A percentile compares a stretch with the other conserved stretches of the same genome.
Evolutionary conservation across 2,329 filamentous ascomycete species (phyloP).

Genomic region (Incumbomyces delicatus): DNA sequence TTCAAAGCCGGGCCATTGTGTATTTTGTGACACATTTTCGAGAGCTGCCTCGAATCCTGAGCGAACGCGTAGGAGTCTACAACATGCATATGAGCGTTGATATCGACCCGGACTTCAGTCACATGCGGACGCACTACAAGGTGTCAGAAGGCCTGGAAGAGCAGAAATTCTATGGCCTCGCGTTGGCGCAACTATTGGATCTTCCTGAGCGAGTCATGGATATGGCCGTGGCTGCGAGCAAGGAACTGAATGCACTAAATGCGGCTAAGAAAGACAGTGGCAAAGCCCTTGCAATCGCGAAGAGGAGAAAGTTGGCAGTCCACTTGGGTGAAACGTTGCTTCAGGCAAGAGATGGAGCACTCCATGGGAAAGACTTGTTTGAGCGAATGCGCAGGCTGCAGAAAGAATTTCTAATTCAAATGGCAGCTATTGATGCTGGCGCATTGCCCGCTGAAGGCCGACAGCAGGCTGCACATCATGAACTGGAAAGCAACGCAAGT

Average conservation of each 20-base stretch:
- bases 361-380: conserved; percentile 54
- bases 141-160: conserved; percentile 61
- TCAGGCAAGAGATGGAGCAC: conserved; percentile 54
- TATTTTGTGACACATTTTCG: conserved; percentile 94
- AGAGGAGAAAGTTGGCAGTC: conserved; percentile 63
- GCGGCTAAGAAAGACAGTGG: conserved; percentile 51
- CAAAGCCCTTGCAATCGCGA: conserved; percentile 47
- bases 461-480: neutral
- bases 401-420: conserved; percentile 61
- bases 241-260: conserved; percentile 48
- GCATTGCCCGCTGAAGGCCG: conserved; percentile 1
- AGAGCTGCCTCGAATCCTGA: conserved; percentile 67
- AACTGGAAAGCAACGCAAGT: neutral
- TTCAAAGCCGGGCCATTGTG: conserved; percentile 66
- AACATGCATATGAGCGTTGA: conserved; percentile 74
- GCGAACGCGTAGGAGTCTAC: conserved; percentile 65
- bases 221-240: conserved; percentile 57
- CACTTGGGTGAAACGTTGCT: conserved; percentile 62
- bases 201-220: conserved; percentile 60
- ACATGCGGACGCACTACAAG: conserved; percentile 80
- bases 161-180: conserved; percentile 73
- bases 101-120: conserved; percentile 36
- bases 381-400: conserved; percentile 59
- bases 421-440: conserved; percentile 54
- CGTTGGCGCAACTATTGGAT: conserved; percentile 64